Base-by-base conservation (phyloP, 495 filamentous ascomycete genomes). In the Aspergillus olivimuriae region DNA sequence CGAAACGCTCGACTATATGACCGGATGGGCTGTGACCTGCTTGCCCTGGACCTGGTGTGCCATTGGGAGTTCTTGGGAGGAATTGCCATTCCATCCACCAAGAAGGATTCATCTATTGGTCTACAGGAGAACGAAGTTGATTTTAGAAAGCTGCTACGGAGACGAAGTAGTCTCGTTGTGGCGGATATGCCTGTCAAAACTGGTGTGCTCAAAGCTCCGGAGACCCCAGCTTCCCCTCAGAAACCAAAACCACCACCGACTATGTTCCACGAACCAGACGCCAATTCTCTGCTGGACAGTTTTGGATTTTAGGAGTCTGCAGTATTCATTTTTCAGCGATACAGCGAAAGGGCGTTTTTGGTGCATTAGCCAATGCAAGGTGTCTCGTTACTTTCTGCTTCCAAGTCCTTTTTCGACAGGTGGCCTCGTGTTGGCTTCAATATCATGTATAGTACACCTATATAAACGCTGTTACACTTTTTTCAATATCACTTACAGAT, bases 11-110 rank as follows among this genome's bases (percentile, higher is more conserved):
- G 86, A 22, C 70, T 95, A 4, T 95, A 97, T 53, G 83, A 87
- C 58, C 80, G 94, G 1, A 97, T 97, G 94, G 92, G 92, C 10
- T 94, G 92, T 53, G 91, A 95, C 58, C 54, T 95, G n/a, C 77
- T 96, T 2, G 92, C 94, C 9, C 67, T 98, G 9, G 88, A 94
- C 51, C 52, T 68, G 49, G 86, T 89, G 5, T 77, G 83, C 4
- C 89, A 86, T 54, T 96, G 90, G 90, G 84, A 89, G 53, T 94
- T 95, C 66, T 69, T 94, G 34, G 65, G 53, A 33, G 50, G 34
- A 10, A 58, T 59, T 4, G 58, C 77, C 1, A 57, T 60, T 34
- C 49, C 52, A 16, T 52, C 50, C 17, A 44, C 51, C 21, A 26
- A 50, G 34, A 65, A 54, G 43, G 34, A 52, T 21, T 33, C 53